These are phyloP conservation scores for Trypanosoma brucei DNA, from an alignment of 208 protist species.

Conservation along the genomic window DNA sequence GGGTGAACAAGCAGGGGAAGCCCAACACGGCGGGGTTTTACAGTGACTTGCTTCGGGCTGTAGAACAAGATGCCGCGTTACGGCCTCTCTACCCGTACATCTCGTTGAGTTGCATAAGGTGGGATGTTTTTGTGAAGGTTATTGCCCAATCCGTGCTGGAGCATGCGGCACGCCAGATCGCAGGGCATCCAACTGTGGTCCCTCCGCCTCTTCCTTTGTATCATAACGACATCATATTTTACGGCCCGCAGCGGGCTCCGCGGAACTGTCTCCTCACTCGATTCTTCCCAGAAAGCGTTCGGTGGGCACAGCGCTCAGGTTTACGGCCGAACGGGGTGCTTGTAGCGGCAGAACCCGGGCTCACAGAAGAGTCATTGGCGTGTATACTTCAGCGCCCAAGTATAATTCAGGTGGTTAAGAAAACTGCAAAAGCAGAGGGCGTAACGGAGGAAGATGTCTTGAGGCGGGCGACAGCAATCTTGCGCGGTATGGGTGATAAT, in stretches of 20 bases:
- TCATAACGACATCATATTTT: constrained; percentile 57
- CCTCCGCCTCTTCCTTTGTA: constrained; percentile 43
- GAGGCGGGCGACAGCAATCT: constrained; percentile 49
- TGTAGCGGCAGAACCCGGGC: constrained; percentile 34
- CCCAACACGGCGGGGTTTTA: constrained; percentile 6
- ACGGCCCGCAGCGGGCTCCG: constrained; percentile 30
- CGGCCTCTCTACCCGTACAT: constrained; percentile 43
- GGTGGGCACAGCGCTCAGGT: constrained; percentile 47
- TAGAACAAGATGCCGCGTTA: constrained; percentile 22
- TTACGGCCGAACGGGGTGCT: constrained; percentile 38
- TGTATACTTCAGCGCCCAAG: constrained; percentile 55
- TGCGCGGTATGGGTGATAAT: constrained; percentile 71
- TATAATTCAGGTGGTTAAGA: constrained; percentile 42
- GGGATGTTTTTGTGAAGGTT: constrained; percentile 60
- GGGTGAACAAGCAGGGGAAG: neutral
- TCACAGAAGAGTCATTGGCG: constrained; percentile 39
- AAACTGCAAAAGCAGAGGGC: constrained; percentile 39
- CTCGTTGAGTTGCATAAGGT: constrained; percentile 46
- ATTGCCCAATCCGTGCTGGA: constrained; percentile 42
- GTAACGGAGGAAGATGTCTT: constrained; percentile 33
- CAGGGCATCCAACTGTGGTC: constrained; percentile 21
- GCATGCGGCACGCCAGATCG: constrained; percentile 30
- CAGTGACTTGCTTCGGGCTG: constrained; percentile 21
- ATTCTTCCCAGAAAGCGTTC: constrained; percentile 18
- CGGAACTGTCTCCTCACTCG: constrained; percentile 30